These are phyloP conservation scores for Candida succiphila DNA, from an alignment of 805 yeast species.

Conservation along the genomic window DNA sequence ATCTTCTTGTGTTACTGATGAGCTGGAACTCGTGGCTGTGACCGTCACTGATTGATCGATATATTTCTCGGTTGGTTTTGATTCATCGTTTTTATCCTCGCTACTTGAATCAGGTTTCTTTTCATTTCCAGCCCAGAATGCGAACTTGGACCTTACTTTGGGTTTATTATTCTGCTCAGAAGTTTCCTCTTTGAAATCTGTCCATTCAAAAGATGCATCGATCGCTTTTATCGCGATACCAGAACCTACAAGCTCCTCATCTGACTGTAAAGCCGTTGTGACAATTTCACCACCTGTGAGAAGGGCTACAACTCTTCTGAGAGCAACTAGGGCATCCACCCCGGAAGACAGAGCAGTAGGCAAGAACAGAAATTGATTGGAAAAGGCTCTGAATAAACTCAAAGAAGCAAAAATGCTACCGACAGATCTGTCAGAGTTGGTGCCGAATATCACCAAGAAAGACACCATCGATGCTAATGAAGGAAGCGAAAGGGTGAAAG, in stretches of 20 bases:
- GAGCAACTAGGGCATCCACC: conserved; percentile 54
- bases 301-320: conserved; percentile 45
- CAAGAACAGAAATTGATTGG: conserved; percentile 54
- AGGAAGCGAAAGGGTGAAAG: conserved; percentile 53
- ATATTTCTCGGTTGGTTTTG: no score
- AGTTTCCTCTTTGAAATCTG: conserved; percentile 8
- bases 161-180: conserved; percentile 19
- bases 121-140: conserved; percentile 16
- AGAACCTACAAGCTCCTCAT: conserved; percentile 12
- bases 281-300: conserved; percentile 31
- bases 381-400: conserved; percentile 50
- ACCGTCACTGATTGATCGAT: no score
- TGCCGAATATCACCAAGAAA: conserved; percentile 29
- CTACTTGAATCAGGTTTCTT: conserved; percentile 10
- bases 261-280: conserved; percentile 23
- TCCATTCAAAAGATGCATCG: conserved; percentile 62
- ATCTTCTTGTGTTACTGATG: conserved; percentile 7
- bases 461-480: conserved; percentile 59
- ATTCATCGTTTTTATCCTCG: no score
- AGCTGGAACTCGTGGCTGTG: conserved; percentile 1
- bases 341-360: conserved; percentile 62
- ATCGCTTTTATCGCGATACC: conserved; percentile 38
- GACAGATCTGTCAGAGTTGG: conserved; percentile 31
- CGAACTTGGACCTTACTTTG: no score
- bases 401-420: conserved; percentile 62